Conservation (phyloP, 768 basidiomycete genomes). For the Chlorophyllum brunneum region DNA sequence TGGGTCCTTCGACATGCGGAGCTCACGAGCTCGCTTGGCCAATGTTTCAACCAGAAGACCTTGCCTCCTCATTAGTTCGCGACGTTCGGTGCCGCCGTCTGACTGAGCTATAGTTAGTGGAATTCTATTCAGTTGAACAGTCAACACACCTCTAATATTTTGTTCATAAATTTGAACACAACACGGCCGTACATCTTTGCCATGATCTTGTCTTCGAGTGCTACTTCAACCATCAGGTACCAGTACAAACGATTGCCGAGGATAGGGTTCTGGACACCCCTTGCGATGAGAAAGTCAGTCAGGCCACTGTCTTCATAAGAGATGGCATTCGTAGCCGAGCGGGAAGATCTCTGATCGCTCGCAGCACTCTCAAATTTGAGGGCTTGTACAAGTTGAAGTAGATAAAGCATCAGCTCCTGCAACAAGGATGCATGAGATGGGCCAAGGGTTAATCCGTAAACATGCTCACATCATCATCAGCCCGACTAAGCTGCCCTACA, state of each 20-base stretch:
- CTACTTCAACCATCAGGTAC: slow-evolving; percentile 97
- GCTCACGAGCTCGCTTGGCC: slow-evolving; percentile 80
- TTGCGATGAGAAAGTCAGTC: slow-evolving; percentile 84
- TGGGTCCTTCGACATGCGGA: slow-evolving; percentile 87
- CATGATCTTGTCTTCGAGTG: slow-evolving; percentile 77
- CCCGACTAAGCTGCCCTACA: slow-evolving; percentile 83
- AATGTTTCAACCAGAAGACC: slow-evolving; percentile 85
- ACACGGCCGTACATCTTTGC: slow-evolving; percentile 94
- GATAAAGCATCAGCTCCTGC: slow-evolving; percentile 88
- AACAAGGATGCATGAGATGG: slow-evolving; percentile 10
- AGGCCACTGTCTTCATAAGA: slow-evolving; percentile 92
- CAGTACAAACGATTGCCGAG: slow-evolving; percentile 93
- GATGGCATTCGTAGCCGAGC: slow-evolving; percentile 67
- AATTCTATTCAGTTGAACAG: background rate
- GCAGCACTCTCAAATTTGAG: slow-evolving; percentile 91
- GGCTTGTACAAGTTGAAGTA: slow-evolving; percentile 95
- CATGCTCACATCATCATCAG: slow-evolving; percentile 73
- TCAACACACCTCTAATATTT: slow-evolving; percentile 71
- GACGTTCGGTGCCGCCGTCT: slow-evolving; percentile 75
- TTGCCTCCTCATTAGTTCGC: slow-evolving; percentile 89
- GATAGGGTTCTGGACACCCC: slow-evolving; percentile 78
- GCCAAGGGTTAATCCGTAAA: background rate
- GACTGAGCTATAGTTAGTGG: slow-evolving; percentile 32
- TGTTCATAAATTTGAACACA: slow-evolving; percentile 85
- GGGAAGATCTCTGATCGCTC: slow-evolving; percentile 71